Conservation (phyloP, 371 early-diverging fungal species). For the Circinella minor region DNA sequence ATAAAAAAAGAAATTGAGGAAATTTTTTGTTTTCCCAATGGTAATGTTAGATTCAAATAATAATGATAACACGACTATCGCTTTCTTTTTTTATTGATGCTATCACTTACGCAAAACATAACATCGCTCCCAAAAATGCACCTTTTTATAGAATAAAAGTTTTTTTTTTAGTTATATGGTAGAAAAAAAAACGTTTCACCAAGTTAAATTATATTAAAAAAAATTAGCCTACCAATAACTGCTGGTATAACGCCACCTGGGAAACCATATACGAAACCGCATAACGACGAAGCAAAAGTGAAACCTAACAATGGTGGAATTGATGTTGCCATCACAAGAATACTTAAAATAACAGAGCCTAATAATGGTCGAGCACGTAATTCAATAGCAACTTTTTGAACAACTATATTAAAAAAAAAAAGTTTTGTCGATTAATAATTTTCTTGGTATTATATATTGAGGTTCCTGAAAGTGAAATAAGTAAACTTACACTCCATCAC, state of each 20-base stretch:
- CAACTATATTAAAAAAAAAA: conserved; percentile 19
- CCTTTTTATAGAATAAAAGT: conserved; percentile 3
- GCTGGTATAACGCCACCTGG: conserved; percentile 34
- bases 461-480: too few relatives aligned
- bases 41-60: too few relatives aligned
- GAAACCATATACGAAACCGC: conserved; percentile 50
- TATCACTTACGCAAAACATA: conserved; percentile 19
- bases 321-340: conserved; percentile 32
- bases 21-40: background rate
- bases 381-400: conserved; percentile 37
- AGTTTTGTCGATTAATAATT: too few relatives aligned
- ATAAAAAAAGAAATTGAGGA: background rate
- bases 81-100: too few relatives aligned
- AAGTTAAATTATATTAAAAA: background rate
- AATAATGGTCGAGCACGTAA: conserved; percentile 34
- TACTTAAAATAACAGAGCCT: conserved; percentile 28
- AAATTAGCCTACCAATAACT: conserved; percentile 25
- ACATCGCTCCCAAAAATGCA: conserved; percentile 28
- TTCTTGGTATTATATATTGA: too few relatives aligned
- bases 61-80: too few relatives aligned
- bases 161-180: too few relatives aligned
- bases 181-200: too few relatives aligned
- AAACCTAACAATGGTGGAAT: conserved; percentile 50
- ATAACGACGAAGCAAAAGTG: conserved; percentile 34
- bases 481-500: conserved; percentile 1